Evolutionary conservation across 257 asterid species (phyloP).

Genomic region (Cruciata laevipes): DNA sequence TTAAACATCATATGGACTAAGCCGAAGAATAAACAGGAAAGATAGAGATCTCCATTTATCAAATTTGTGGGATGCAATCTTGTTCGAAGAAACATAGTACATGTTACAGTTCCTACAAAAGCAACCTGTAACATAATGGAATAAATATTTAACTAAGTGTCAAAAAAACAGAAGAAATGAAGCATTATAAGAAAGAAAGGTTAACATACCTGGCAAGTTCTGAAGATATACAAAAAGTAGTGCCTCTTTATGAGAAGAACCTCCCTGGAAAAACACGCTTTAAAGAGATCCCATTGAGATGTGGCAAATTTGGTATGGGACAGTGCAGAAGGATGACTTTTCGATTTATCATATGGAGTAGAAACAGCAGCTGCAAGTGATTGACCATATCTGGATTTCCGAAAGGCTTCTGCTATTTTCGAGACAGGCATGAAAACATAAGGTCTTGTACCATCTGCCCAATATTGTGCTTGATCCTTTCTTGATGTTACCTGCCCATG

Average conservation of each 20-base stretch:
- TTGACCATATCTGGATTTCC: conserved; percentile 49
- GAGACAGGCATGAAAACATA: conserved; percentile 64
- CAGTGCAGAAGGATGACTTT: conserved; percentile 53
- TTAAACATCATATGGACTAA: conserved; percentile 91
- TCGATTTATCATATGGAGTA: conserved; percentile 55
- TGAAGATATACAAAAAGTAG: conserved; percentile 60
- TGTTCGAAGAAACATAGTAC: conserved; percentile 73
- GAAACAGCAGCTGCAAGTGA: conserved; percentile 38
- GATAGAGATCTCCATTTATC: conserved; percentile 55
- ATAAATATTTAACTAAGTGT: background rate
- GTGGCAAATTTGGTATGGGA: conserved; percentile 56
- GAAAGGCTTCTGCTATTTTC: conserved; percentile 65
- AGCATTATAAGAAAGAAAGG: background rate
- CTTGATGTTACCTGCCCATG: conserved; percentile 58
- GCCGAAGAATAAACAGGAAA: conserved; percentile 64
- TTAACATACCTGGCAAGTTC: conserved; percentile 64
- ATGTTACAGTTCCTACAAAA: conserved; percentile 68
- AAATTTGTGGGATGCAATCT: conserved; percentile 62
- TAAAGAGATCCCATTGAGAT: conserved; percentile 61
- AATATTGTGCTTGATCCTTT: conserved; percentile 86
- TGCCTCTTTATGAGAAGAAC: conserved; percentile 67
- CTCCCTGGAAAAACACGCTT: conserved; percentile 73
- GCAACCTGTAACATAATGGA: conserved; percentile 55
- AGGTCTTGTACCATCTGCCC: conserved; percentile 68
- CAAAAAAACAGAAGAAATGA: background rate